These are phyloP conservation scores for Diutina sp. DNA, from an alignment of 1,139 yeast genomes.

Conservation along the genomic window DNA sequence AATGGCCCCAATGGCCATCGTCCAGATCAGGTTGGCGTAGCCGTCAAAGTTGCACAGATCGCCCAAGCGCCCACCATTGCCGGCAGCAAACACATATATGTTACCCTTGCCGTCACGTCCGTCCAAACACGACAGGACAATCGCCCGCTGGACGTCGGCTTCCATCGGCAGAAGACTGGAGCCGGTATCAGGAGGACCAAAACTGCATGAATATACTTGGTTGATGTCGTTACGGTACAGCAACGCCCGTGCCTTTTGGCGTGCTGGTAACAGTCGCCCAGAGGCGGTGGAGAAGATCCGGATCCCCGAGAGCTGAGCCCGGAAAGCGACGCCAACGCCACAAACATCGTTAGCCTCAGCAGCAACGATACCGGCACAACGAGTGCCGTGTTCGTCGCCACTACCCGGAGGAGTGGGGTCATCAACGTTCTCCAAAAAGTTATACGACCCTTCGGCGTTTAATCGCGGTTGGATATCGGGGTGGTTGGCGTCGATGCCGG, in stretches of 20 bases:
- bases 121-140: conserved; percentile 66
- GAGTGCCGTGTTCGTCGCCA: conserved; percentile 93
- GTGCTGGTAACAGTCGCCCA: conserved; percentile 8
- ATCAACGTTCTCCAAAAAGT: conserved; percentile 64
- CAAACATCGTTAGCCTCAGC: conserved; percentile 79
- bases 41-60: conserved; percentile 98
- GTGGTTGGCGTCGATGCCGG: conserved; percentile 77
- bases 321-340: conserved; percentile 91
- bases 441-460: conserved; percentile 75
- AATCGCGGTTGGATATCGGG: conserved; percentile 62
- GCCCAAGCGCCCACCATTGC: conserved; percentile 75
- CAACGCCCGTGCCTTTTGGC: conserved; percentile 88
- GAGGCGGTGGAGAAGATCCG: conserved; percentile 39
- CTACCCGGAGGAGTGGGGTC: conserved; percentile 66
- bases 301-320: conserved; percentile 78
- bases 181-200: conserved; percentile 99
- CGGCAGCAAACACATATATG: conserved; percentile 88
- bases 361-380: conserved; percentile 98
- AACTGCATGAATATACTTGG: conserved; percentile 91
- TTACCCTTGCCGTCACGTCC: conserved; percentile 82
- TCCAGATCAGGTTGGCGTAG: conserved; percentile 89
- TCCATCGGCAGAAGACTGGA: conserved; percentile 77
- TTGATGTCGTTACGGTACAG: conserved; percentile 68
- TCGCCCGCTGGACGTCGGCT: conserved; percentile 61
- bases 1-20: conserved; percentile 91